Evolutionary conservation across 208 protist genomes (phyloP).

Genomic region (Balamuthia mandrillaris): DNA sequence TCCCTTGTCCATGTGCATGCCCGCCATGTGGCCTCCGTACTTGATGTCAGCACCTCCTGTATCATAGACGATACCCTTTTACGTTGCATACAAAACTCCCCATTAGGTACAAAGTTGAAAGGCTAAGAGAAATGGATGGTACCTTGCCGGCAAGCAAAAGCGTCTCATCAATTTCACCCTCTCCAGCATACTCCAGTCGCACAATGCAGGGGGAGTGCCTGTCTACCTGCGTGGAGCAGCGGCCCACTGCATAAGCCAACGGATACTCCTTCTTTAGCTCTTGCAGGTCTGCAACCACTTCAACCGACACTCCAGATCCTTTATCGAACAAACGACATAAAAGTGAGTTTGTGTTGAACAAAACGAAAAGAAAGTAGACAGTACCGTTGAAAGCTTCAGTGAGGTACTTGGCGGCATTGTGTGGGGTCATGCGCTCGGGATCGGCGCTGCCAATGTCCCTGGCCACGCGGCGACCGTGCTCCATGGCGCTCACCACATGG

Average conservation of each 20-base stretch:
- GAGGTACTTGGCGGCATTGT: slow-evolving; percentile 12
- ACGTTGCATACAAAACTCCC: background rate
- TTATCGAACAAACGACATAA: too few species aligned
- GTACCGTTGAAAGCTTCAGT: background rate
- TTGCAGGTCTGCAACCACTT: background rate
- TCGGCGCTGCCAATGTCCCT: slow-evolving; percentile 39
- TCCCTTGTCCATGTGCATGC: slow-evolving; percentile 49
- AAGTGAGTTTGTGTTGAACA: background rate
- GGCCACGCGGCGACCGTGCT: slow-evolving; percentile 27
- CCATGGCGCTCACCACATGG: slow-evolving; percentile 11
- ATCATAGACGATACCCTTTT: slow-evolving; percentile 41
- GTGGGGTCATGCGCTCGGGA: slow-evolving; percentile 44
- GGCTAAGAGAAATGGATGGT: background rate
- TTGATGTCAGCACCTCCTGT: slow-evolving; percentile 51
- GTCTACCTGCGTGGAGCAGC: background rate
- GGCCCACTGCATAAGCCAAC: slow-evolving; percentile 32
- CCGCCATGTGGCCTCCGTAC: slow-evolving; percentile 33
- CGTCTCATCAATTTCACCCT: background rate
- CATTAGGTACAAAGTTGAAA: too few species aligned
- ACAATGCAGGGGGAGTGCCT: slow-evolving; percentile 30
- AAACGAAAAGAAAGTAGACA: background rate
- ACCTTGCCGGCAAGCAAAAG: slow-evolving; percentile 48
- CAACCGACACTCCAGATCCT: background rate
- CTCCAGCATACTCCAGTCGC: slow-evolving; percentile 27
- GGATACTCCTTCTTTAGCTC: slow-evolving; percentile 33